Evolutionary conservation across 352 stramenopile genomes (phyloP).

Genomic region (Phytophthora foliorum): DNA sequence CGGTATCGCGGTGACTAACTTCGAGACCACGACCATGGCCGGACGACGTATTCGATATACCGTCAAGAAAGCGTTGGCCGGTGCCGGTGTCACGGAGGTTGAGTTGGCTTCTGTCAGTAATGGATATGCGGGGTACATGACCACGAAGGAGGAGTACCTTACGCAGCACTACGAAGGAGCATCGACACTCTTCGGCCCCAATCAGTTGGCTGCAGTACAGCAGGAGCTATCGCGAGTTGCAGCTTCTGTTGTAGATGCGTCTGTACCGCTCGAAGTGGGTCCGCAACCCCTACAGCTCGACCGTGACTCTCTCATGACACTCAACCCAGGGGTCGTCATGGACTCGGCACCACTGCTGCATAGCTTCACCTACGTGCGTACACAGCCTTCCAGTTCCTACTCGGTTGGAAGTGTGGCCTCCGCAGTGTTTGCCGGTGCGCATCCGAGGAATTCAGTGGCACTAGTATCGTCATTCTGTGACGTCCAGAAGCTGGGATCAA

Average conservation of each 20-base stretch:
- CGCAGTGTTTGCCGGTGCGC: conserved; percentile 52
- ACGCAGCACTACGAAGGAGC: conserved; percentile 78
- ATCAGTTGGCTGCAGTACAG: conserved; percentile 66
- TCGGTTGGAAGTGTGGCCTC: conserved; percentile 42
- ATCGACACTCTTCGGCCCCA: conserved; percentile 77
- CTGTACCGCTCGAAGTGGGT: conserved; percentile 38
- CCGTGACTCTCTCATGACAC: conserved; percentile 38
- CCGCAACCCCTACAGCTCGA: conserved; percentile 50
- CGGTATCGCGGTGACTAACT: conserved; percentile 57
- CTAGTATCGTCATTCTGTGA: conserved; percentile 60
- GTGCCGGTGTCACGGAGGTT: conserved; percentile 47
- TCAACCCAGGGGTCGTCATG: conserved; percentile 48
- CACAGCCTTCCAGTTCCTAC: conserved; percentile 40
- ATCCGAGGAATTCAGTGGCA: conserved; percentile 57
- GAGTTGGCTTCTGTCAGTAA: conserved; percentile 68
- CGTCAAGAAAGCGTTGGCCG: conserved; percentile 34
- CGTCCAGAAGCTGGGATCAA: conserved; percentile 41
- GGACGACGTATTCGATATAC: conserved; percentile 55
- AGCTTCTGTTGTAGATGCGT: conserved; percentile 32
- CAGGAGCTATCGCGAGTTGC: conserved; percentile 59
- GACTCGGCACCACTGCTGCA: conserved; percentile 34
- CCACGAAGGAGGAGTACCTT: conserved; percentile 70
- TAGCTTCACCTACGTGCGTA: conserved; percentile 39
- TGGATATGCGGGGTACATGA: conserved; percentile 72
- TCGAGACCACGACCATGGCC: conserved; percentile 74